These are phyloP conservation scores for Aspergillus hancockii DNA, from an alignment of 495 filamentous ascomycete genomes.

Conservation along the genomic window DNA sequence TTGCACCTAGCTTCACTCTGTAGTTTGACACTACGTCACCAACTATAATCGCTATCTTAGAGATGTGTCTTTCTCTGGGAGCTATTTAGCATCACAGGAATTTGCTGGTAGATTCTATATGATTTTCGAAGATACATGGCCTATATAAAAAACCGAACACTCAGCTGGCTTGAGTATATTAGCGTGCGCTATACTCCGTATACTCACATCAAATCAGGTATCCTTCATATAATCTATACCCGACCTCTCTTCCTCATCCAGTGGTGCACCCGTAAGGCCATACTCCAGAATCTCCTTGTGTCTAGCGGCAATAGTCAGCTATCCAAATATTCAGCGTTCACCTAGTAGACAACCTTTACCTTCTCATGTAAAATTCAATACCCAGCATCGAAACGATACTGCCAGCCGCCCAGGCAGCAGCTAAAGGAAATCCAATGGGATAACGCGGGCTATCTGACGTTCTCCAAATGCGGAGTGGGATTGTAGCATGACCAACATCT, in stretches of 20 bases:
- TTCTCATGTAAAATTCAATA: constrained; percentile 11
- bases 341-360: neutral
- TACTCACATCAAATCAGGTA: neutral
- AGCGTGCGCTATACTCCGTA: too few relatives aligned
- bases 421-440: constrained; percentile 22
- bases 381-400: constrained; percentile 11
- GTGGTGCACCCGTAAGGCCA: neutral
- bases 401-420: constrained; percentile 19
- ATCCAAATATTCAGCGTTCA: neutral
- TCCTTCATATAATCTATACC: neutral
- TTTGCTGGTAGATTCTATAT: too few relatives aligned
- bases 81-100: too few relatives aligned
- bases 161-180: too few relatives aligned
- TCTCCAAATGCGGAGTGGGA: constrained; percentile 22
- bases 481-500: constrained; percentile 25
- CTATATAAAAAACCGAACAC: too few relatives aligned
- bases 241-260: neutral
- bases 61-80: too few relatives aligned
- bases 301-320: neutral
- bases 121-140: too few relatives aligned
- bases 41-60: too few relatives aligned
- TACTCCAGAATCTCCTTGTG: constrained; percentile 3
- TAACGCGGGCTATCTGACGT: constrained; percentile 20
- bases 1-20: too few relatives aligned
- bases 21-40: too few relatives aligned